Base-by-base conservation (phyloP, 768 basidiomycete genomes). In the Roridomyces roridus region DNA sequence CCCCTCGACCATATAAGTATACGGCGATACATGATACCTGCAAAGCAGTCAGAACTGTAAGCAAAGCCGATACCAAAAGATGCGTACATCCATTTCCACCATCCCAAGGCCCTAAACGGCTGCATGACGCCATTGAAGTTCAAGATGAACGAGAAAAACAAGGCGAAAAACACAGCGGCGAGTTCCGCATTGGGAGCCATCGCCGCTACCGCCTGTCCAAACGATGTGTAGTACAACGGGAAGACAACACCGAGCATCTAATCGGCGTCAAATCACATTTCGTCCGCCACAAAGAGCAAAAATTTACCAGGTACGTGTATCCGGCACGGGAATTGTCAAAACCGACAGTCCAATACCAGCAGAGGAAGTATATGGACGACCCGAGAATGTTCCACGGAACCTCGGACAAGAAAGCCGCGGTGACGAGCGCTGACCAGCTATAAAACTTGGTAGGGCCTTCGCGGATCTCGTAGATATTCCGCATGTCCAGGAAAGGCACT, bases 101-200 rank as follows among this genome's bases (percentile, higher is more conserved):
- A 87, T 11, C 83, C 82, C 3, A 90, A 80, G 17, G 77, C 74
- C 8, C 76, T 62, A 65, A 74, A 86, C 7, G 88, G 88, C 62
- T 91, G 89, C 4, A 91, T 66, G 34, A 89, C 85, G 57, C 87
- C 88, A 59, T 88, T 79, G 65, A 89, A 88, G n/a, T 77, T 85
- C 49, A 89, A 64, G 34, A 87, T 80, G 61, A 89, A 87, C 0
- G 84, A 80, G 64, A 88, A 87, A 11, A 87, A 60, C 48, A 83
- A 79, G 35, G 80, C 81, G 65, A 82, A 87, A 46, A 87, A 52
- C 14, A 89, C 67, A 0, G 80, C 82, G 2, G 86, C 82, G 23
- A 87, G 83, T 65, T 86, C 83, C 0, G 84, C 77, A 23, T 77
- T 84, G 0, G 88, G 81, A 23, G 81, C 74, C 80, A 86, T 82